phyloP scores from a whole-genome alignment of 352 stramenopile species.

The Saprolegnia diclina region DNA sequence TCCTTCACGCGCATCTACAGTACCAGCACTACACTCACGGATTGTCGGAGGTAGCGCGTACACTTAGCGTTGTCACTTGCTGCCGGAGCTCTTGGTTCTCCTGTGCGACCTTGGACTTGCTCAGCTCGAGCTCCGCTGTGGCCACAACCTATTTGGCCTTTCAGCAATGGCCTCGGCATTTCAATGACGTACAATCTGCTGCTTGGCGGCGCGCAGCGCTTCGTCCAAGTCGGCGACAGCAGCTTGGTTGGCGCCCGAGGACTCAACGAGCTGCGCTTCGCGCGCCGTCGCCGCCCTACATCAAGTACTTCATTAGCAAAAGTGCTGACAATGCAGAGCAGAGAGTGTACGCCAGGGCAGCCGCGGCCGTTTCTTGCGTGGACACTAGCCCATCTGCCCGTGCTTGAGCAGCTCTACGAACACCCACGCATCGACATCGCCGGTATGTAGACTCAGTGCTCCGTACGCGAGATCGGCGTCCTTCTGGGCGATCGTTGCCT shows the following conservation, averaged over 20 bases:
- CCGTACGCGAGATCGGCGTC: neutral
- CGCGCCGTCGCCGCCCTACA: neutral
- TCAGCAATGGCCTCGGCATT: neutral
- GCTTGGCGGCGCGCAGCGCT: neutral
- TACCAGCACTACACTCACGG: neutral
- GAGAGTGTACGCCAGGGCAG: neutral
- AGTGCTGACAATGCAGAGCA: neutral
- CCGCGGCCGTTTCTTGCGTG: neutral
- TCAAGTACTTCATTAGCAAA: too few relatives aligned
- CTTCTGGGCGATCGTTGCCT: conserved; percentile 6
- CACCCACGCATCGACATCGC: too few relatives aligned
- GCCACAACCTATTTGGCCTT: neutral
- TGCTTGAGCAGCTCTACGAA: neutral
- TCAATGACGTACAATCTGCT: conserved; percentile 12
- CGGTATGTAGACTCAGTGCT: neutral
- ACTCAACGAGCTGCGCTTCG: neutral
- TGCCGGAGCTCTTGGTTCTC: conserved; percentile 18
- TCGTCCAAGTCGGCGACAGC: conserved; percentile 7
- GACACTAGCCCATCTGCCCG: neutral
- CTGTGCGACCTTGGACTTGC: conserved; percentile 18
- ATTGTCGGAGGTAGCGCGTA: neutral
- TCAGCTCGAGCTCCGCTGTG: conserved; percentile 14
- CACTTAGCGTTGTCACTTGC: conserved; percentile 17
- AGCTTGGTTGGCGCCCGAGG: neutral
- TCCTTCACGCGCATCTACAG: conserved; percentile 17